Evolutionary conservation across 2,329 filamentous ascomycete species (phyloP).

Genomic region (Colletotrichum liaoningense): DNA sequence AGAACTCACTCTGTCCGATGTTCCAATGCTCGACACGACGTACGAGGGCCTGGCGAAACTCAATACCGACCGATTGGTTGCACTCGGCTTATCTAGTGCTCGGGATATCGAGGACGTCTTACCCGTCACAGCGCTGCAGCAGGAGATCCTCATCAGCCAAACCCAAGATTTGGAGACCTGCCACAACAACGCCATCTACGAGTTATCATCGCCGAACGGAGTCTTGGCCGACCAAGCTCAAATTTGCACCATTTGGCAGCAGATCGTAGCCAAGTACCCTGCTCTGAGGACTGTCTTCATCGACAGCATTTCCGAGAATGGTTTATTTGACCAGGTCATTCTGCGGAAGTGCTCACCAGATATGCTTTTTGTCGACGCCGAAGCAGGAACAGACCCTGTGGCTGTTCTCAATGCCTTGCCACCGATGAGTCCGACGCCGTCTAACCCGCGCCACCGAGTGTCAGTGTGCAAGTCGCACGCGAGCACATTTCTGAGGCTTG

Average conservation of each 20-base stretch:
- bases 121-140: constrained; percentile 60
- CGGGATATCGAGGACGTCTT: constrained; percentile 61
- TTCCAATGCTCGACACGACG: constrained; percentile 59
- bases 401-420: constrained; percentile 55
- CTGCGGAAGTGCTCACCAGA: constrained; percentile 59
- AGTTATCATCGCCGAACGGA: constrained; percentile 53
- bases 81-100: constrained; percentile 53
- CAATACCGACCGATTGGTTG: constrained; percentile 53
- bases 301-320: constrained; percentile 60
- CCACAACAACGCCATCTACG: constrained; percentile 59
- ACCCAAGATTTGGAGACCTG: constrained; percentile 53
- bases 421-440: constrained; percentile 48
- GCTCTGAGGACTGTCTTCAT: constrained; percentile 63
- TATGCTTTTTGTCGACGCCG: constrained; percentile 65
- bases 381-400: constrained; percentile 50
- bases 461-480: constrained; percentile 59
- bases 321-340: constrained; percentile 62
- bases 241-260: constrained; percentile 63
- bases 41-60: constrained; percentile 59
- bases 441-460: constrained; percentile 60
- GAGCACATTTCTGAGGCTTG: constrained; percentile 60
- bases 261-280: constrained; percentile 57
- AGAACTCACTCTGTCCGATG: constrained; percentile 62
- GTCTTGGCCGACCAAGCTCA: constrained; percentile 53
- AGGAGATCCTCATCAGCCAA: constrained; percentile 61